phyloP scores from a whole-genome alignment of 164 flowering plant species.

The Vitis riparia region DNA sequence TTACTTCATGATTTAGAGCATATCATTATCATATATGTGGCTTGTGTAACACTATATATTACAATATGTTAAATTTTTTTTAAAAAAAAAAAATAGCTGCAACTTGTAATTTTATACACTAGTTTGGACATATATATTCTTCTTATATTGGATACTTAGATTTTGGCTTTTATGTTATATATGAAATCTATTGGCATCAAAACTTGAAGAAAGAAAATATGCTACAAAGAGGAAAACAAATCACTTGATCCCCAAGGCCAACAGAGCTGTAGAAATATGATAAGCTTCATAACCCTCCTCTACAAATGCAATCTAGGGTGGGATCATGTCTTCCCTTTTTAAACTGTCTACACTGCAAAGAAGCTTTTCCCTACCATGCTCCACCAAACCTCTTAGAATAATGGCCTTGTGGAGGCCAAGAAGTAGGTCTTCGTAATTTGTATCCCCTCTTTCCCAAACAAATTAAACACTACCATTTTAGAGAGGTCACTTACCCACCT shows the following conservation, averaged over 20 bases:
- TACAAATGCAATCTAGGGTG: slow-evolving; percentile 33
- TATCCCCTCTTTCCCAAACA: slow-evolving; percentile 73
- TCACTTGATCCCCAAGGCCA: slow-evolving; percentile 36
- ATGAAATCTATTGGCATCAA: not conserved
- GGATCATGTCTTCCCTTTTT: slow-evolving; percentile 54
- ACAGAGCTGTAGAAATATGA: slow-evolving; percentile 47
- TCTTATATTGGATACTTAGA: slow-evolving; percentile 1
- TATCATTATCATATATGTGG: too few species aligned
- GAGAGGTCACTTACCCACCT: slow-evolving; percentile 74
- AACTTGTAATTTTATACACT: too few species aligned
- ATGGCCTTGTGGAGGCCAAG: slow-evolving; percentile 70
- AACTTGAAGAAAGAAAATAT: not conserved
- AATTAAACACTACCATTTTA: slow-evolving; percentile 45
- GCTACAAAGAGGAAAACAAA: not conserved
- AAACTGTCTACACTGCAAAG: slow-evolving; percentile 42
- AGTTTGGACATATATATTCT: not conserved
- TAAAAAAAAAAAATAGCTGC: not conserved
- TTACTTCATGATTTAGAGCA: too few species aligned
- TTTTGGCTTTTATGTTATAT: not conserved
- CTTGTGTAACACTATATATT: too few species aligned
- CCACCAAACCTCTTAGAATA: slow-evolving; percentile 49
- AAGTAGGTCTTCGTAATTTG: slow-evolving; percentile 64
- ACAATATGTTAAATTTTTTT: too few species aligned
- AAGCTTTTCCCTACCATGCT: slow-evolving; percentile 54
- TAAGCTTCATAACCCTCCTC: slow-evolving; percentile 31